Percentiles rank a stretch among this genome's conserved stretches.
These are phyloP conservation scores for Saccharum officinarum DNA, from an alignment of 176 grass and related monocot species.

Conservation along the genomic window DNA sequence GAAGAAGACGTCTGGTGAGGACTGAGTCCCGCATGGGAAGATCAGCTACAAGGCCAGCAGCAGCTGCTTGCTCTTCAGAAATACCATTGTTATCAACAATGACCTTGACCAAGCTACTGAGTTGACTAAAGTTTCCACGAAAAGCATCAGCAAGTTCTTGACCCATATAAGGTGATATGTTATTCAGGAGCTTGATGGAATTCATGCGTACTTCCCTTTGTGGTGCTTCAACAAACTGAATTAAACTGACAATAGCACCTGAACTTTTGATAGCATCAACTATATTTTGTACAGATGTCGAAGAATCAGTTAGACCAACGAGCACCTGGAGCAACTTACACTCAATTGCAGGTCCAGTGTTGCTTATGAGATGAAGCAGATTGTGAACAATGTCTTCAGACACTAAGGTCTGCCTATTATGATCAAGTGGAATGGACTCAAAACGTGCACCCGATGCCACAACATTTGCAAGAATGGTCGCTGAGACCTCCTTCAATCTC, in stretches of 20 bases:
- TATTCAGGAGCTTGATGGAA: slow-evolving; percentile 81
- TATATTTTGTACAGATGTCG: slow-evolving; percentile 68
- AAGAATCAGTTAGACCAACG: slow-evolving; percentile 85
- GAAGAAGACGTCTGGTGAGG: slow-evolving; percentile 76
- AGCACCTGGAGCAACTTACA: slow-evolving; percentile 97
- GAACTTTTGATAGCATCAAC: slow-evolving; percentile 94
- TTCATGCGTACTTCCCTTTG: slow-evolving; percentile 90
- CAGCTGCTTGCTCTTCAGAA: slow-evolving; percentile 92
- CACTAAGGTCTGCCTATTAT: slow-evolving; percentile 67
- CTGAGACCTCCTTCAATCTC: slow-evolving; percentile 88
- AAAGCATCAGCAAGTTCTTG: slow-evolving; percentile 88
- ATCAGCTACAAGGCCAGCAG: slow-evolving; percentile 76
- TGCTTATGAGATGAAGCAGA: slow-evolving; percentile 97
- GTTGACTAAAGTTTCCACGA: slow-evolving; percentile 74
- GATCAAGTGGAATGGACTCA: slow-evolving; percentile 74
- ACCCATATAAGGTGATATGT: slow-evolving; percentile 85
- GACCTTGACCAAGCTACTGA: slow-evolving; percentile 76
- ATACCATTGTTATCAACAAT: slow-evolving; percentile 85
- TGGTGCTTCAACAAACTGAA: slow-evolving; percentile 98
- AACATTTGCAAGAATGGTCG: slow-evolving; percentile 88
- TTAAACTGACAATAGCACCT: slow-evolving; percentile 87
- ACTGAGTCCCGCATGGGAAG: slow-evolving; percentile 74
- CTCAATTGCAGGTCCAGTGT: slow-evolving; percentile 97
- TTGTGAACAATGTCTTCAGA: slow-evolving; percentile 98
- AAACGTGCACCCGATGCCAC: slow-evolving; percentile 81